Base-by-base conservation (phyloP, 257 asterid genomes). In the Cinchona pubescens region DNA sequence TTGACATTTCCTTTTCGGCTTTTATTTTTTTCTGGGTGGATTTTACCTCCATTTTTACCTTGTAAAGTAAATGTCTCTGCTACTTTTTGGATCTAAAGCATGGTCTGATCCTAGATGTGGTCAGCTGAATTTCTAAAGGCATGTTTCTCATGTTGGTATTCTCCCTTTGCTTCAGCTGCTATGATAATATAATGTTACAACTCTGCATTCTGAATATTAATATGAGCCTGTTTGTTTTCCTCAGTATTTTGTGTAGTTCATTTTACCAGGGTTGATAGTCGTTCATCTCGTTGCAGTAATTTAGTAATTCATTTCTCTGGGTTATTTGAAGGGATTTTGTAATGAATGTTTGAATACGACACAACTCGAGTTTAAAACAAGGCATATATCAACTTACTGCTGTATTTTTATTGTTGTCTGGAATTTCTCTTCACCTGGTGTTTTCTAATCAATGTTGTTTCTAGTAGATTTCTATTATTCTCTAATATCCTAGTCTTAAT, bases 241-340 rank as follows among this genome's bases (percentile, higher is more conserved):
- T 19, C 9, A 19, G 60, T 6, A 53, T 27, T 23, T 43, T 67
- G 25, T 40, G 40, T 72, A 9, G 55, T 58, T 63, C 45, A 43
- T 56, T 21, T 21, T 27, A 15, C 11, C 35, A 10, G 34, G 7
- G 23, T 15, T 34, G 27, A 15, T 63, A 1, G 5, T 34, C 43
- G 53, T 29, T 21, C 49, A 51, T 43, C 11, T 13, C 12, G 32
- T 48, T 70, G 30, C 49, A 23, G 14, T 55, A n/a, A 49, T 16
- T 43, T 49, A 16, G n/a, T 49, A 30, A 21, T 25, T 29, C 4
- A 9, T 51, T 56, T 71, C 2, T n/a, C 56, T 56, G 25, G 76
- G 40, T n/a, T 25, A 38, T 71, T 21, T 61, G 4, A 27, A 15
- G 68, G 76, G 76, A n/a, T n/a, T n/a, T n/a, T n/a, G n/a, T n/a